These are phyloP conservation scores for Penicillium psychrosexuale DNA, from an alignment of 2,329 filamentous ascomycete genomes.

Conservation along the genomic window DNA sequence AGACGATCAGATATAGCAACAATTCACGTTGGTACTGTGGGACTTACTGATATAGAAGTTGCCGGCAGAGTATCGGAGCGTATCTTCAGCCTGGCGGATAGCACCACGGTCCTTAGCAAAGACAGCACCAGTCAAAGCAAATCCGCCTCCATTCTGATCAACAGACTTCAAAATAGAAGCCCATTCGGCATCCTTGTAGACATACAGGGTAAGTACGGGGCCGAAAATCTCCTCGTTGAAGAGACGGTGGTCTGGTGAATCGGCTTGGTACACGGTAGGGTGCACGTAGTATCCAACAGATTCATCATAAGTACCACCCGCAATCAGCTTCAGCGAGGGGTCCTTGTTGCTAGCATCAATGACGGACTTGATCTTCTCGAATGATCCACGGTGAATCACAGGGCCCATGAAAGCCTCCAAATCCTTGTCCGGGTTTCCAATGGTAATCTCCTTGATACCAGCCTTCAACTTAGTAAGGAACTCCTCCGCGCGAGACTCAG, in stretches of 20 bases:
- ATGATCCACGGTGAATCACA: slow-evolving; percentile 74
- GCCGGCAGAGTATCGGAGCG: slow-evolving; percentile 38
- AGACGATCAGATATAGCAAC: not conserved
- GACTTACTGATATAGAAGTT: slow-evolving; percentile 44
- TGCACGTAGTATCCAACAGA: slow-evolving; percentile 75
- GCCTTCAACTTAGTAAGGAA: slow-evolving; percentile 64
- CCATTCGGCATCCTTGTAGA: slow-evolving; percentile 72
- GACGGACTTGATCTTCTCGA: slow-evolving; percentile 70
- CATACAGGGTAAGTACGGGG: slow-evolving; percentile 67
- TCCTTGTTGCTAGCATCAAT: slow-evolving; percentile 77
- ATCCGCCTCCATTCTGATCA: slow-evolving; percentile 34
- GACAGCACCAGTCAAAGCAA: slow-evolving; percentile 40
- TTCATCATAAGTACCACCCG: slow-evolving; percentile 71
- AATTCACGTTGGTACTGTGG: not conserved
- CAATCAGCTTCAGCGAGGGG: slow-evolving; percentile 64
- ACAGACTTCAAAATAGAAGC: slow-evolving; percentile 50
- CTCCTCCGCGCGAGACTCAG: slow-evolving; percentile 67
- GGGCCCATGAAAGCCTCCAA: slow-evolving; percentile 71
- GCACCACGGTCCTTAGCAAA: slow-evolving; percentile 40
- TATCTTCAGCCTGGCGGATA: slow-evolving; percentile 36
- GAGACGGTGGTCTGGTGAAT: slow-evolving; percentile 66
- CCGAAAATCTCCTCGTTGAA: slow-evolving; percentile 77
- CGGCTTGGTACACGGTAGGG: slow-evolving; percentile 74
- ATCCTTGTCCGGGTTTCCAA: slow-evolving; percentile 51
- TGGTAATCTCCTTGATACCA: slow-evolving; percentile 64